A percentile compares a stretch with the other conserved stretches of the same genome.
Evolutionary conservation across 495 filamentous ascomycete species (phyloP).

Genomic region (Neurospora pannonica): DNA sequence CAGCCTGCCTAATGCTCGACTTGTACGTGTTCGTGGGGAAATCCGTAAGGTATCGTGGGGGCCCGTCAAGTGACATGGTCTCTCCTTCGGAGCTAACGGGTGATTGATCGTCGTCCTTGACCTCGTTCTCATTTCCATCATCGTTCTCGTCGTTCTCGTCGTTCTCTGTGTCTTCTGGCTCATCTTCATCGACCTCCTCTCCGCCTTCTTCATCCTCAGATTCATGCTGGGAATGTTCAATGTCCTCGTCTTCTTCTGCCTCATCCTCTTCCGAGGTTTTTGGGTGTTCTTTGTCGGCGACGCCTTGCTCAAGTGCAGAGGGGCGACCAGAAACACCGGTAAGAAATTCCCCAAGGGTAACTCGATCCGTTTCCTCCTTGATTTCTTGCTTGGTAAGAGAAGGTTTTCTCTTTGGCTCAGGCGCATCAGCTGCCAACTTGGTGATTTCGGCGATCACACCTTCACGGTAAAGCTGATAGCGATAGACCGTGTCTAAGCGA

Average conservation of each 20-base stretch:
- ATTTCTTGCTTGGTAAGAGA: slow-evolving; percentile 17
- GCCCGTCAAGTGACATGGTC: slow-evolving; percentile 47
- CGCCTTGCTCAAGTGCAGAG: slow-evolving; percentile 1
- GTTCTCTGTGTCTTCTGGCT: slow-evolving; percentile 51
- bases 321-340: neutral
- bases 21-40: slow-evolving; percentile 58
- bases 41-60: slow-evolving; percentile 37
- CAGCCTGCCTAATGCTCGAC: slow-evolving; percentile 62
- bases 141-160: slow-evolving; percentile 42
- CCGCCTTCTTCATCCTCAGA: slow-evolving; percentile 17
- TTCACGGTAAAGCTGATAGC: slow-evolving; percentile 94
- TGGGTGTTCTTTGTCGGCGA: slow-evolving; percentile 26
- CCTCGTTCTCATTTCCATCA: slow-evolving; percentile 43
- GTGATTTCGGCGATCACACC: slow-evolving; percentile 88
- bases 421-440: slow-evolving; percentile 52
- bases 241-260: slow-evolving; percentile 38
- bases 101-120: slow-evolving; percentile 60
- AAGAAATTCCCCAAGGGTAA: neutral
- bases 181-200: slow-evolving; percentile 35
- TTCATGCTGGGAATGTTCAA: slow-evolving; percentile 2
- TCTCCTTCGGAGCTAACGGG: slow-evolving; percentile 53
- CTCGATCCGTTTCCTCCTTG: slow-evolving; percentile 7
- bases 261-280: slow-evolving; percentile 18
- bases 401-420: slow-evolving; percentile 20
- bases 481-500: slow-evolving; percentile 77